phyloP scores from a whole-genome alignment of 2,329 filamentous ascomycete genomes.

The Didymella glomerata region DNA sequence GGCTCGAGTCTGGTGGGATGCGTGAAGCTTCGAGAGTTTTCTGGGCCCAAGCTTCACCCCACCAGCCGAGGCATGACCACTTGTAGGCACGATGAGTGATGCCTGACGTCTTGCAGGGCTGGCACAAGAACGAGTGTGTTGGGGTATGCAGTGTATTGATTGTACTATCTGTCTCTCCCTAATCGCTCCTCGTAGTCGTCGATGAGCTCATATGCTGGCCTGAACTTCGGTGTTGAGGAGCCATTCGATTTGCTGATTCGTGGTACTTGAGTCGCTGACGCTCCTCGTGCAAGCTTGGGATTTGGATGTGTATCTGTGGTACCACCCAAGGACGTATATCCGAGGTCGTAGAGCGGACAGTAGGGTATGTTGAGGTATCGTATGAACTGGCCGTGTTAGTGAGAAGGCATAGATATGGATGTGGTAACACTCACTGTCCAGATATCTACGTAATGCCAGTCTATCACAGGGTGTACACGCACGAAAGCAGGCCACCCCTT shows the following conservation, averaged over 20 bases:
- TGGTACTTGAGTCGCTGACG: conserved; percentile 30
- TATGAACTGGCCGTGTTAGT: conserved; percentile 68
- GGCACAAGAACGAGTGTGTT: background rate
- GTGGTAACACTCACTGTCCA: conserved; percentile 78
- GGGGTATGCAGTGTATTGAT: background rate
- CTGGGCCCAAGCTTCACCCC: conserved; percentile 21
- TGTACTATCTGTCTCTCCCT: conserved; percentile 42
- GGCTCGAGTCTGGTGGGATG: background rate
- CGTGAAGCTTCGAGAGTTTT: conserved; percentile 23
- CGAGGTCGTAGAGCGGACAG: conserved; percentile 84
- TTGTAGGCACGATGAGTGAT: background rate
- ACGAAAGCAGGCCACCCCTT: conserved; percentile 90
- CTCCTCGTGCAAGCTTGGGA: conserved; percentile 62
- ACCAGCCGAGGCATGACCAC: conserved; percentile 8
- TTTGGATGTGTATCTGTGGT: conserved; percentile 90
- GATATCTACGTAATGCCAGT: conserved; percentile 96
- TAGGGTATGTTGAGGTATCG: conserved; percentile 81
- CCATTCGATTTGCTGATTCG: conserved; percentile 27
- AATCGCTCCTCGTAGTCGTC: conserved; percentile 53
- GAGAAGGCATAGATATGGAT: background rate
- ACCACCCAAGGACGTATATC: conserved; percentile 92
- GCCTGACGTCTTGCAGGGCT: background rate
- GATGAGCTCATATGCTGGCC: conserved; percentile 52
- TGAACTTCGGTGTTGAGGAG: conserved; percentile 39
- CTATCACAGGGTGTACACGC: conserved; percentile 92